Base-by-base conservation (phyloP, 768 basidiomycete genomes). In the Rhodosporidiobolus sp. region DNA sequence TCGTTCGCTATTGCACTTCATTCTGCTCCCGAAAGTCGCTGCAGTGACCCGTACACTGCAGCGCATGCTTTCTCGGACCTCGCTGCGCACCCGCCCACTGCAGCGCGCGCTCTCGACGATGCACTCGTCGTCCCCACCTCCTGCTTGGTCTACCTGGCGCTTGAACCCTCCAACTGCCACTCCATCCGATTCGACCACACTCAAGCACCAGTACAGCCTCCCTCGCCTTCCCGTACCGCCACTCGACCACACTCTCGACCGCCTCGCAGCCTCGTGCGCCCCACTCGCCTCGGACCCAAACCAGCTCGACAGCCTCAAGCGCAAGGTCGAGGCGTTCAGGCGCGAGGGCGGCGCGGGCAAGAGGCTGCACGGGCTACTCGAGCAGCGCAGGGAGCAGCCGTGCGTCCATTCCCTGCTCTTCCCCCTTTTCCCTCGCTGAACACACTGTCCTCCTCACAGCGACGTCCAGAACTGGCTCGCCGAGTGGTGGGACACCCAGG, bases 401-500 rank as follows among this genome's bases (percentile, higher is more conserved):
- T 62, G 53, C 35, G 58, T 57, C 7, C 26, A 32, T 7, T 5
- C 49, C 9, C 49, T 5, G 17, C 14, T 11, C 32, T 32, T 55
- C 54, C 30, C 54, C 34, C 55, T 17, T 9, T 30, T 56, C 17
- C 17, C 35, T 34, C 55, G 52, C 52, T 54, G 4, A 64, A 28
- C 45, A n/a, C n/a, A n/a, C n/a, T 7, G 6, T 8, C 26, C 71
- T 67, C 45, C 17, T n/a, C 35, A 38, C 28, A 55, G 54, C 3
- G 78, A 73, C 16, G 79, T 78, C 66, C 79, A 80, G 45, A 93
- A 85, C 83, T 98, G 95, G 95, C 85, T 98, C 38, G 86, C 86
- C 53, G 91, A 94, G 61, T 97, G 94, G 94, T 98, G 95, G 94
- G 94, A 97, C 81, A 91, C 94, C 35, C 86, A 81, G 10, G 94